phyloP scores from a whole-genome alignment of 305 asterid species.

The Striga hermonthica region DNA sequence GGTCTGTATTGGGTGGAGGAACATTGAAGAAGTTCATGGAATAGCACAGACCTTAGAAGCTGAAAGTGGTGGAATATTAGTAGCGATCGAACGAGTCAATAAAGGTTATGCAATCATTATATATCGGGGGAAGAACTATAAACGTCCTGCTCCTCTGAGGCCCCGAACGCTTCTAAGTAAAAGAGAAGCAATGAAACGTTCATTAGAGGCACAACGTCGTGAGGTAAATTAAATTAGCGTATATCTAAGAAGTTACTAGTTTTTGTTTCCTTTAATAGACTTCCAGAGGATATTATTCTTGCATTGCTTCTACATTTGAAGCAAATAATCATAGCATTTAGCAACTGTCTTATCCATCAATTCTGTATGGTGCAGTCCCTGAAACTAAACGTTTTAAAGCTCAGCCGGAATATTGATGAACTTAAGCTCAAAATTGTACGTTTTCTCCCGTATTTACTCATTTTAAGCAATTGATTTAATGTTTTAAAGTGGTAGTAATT shows the following conservation, averaged over 20 bases:
- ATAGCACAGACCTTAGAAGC: slow-evolving; percentile 76
- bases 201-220: slow-evolving; percentile 81
- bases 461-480: slow-evolving; percentile 25
- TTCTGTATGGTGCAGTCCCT: slow-evolving; percentile 72
- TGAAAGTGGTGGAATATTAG: slow-evolving; percentile 97
- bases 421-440: slow-evolving; percentile 73
- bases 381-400: slow-evolving; percentile 84
- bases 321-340: slow-evolving; percentile 23
- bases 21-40: slow-evolving; percentile 65
- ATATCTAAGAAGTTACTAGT: slow-evolving; percentile 17
- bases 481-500: slow-evolving; percentile 25
- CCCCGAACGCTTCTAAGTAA: slow-evolving; percentile 87
- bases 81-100: slow-evolving; percentile 79
- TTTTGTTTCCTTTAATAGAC: slow-evolving; percentile 10
- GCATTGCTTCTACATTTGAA: slow-evolving; percentile 24
- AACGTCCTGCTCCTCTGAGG: slow-evolving; percentile 85
- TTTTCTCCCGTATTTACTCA: slow-evolving; percentile 24
- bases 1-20: slow-evolving; percentile 65
- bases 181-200: slow-evolving; percentile 90
- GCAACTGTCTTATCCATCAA: slow-evolving; percentile 29
- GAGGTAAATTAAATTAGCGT: slow-evolving; percentile 55
- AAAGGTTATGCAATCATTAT: slow-evolving; percentile 84
- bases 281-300: not conserved
- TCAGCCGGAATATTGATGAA: slow-evolving; percentile 57
- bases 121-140: slow-evolving; percentile 93